Percentiles rank a stretch among this genome's conserved stretches.
phyloP scores from a whole-genome alignment of 352 stramenopile genomes.

The Phytophthora idaei region DNA sequence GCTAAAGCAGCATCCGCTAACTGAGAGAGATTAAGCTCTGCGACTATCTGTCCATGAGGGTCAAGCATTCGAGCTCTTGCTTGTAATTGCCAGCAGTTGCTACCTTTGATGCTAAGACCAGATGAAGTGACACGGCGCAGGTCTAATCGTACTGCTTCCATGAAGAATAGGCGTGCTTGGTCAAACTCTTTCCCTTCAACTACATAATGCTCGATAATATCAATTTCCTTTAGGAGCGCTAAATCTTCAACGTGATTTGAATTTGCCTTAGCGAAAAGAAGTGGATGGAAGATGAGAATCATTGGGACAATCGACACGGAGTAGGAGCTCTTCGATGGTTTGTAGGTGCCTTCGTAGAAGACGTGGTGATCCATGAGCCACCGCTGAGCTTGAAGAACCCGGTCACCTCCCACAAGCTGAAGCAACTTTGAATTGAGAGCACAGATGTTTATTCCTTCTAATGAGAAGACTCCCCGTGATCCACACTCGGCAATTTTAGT shows the following conservation, averaged over 20 bases:
- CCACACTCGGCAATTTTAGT: neutral
- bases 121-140: slow-evolving; percentile 26
- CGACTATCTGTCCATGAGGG: slow-evolving; percentile 9
- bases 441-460: slow-evolving; percentile 8
- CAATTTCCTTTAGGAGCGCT: slow-evolving; percentile 12
- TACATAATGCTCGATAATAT: slow-evolving; percentile 50
- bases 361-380: slow-evolving; percentile 33
- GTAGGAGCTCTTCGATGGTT: slow-evolving; percentile 52
- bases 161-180: slow-evolving; percentile 48
- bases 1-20: slow-evolving; percentile 10
- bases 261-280: slow-evolving; percentile 9
- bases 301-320: slow-evolving; percentile 32
- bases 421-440: slow-evolving; percentile 33
- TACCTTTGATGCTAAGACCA: neutral
- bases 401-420: slow-evolving; percentile 6
- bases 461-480: slow-evolving; percentile 9
- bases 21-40: slow-evolving; percentile 13
- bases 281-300: slow-evolving; percentile 35
- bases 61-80: slow-evolving; percentile 9
- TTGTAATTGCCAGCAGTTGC: slow-evolving; percentile 14
- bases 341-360: slow-evolving; percentile 28
- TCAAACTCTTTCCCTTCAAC: slow-evolving; percentile 40
- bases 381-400: slow-evolving; percentile 20
- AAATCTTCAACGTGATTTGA: neutral
- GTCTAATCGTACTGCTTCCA: slow-evolving; percentile 44